Conservation (phyloP, 352 stramenopile genomes). For the Globisporangium heterothallicum region DNA sequence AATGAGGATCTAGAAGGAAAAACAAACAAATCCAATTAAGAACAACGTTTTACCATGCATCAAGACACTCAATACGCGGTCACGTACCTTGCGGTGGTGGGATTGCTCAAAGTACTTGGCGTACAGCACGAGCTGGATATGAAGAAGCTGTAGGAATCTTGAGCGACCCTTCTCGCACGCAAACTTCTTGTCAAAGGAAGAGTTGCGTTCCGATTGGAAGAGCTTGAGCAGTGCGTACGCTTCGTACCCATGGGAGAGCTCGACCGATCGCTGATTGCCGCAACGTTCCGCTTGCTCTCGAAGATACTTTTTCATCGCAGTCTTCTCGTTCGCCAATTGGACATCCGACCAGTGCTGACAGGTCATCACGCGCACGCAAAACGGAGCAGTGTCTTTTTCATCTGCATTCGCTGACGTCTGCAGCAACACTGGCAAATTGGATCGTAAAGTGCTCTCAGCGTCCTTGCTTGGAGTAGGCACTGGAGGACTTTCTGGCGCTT, state of each 20-base stretch:
- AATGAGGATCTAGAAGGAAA: conserved; percentile 22
- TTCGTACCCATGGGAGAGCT: conserved; percentile 19
- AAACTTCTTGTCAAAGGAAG: conserved; percentile 7
- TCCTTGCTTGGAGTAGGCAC: too few relatives aligned
- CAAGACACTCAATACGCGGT: neutral
- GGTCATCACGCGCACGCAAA: conserved; percentile 20
- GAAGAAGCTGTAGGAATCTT: conserved; percentile 23
- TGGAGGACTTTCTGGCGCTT: too few relatives aligned
- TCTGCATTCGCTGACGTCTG: neutral
- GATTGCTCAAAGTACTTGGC: conserved; percentile 44
- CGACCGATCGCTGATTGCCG: neutral
- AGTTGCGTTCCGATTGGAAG: conserved; percentile 33
- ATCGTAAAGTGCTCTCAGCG: too few relatives aligned
- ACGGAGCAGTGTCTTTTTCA: conserved; percentile 9
- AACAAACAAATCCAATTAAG: neutral
- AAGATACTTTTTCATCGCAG: conserved; percentile 26
- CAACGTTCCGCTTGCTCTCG: neutral
- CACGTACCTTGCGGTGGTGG: conserved; percentile 33
- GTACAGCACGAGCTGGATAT: conserved; percentile 49
- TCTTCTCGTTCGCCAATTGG: conserved; percentile 30
- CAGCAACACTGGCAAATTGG: neutral
- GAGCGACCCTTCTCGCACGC: neutral
- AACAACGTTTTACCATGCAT: neutral
- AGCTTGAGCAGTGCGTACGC: conserved; percentile 57
- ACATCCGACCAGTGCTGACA: conserved; percentile 29